These are phyloP conservation scores for Kazachstania bromeliacearum DNA, from an alignment of 805 yeast species.

Conservation along the genomic window DNA sequence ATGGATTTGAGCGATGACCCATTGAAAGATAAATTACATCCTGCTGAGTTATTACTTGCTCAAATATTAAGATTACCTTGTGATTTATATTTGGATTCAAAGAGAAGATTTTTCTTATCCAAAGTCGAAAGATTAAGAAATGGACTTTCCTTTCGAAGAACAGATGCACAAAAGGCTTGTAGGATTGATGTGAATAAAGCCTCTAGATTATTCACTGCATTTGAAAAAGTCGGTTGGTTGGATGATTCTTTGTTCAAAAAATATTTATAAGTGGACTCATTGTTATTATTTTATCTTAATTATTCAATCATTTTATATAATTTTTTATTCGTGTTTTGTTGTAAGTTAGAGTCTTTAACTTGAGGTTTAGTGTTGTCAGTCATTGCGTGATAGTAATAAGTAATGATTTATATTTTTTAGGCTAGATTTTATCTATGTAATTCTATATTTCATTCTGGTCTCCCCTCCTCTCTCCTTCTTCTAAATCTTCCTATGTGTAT, in stretches of 20 bases:
- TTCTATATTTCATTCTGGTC: too few relatives aligned
- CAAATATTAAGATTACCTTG: constrained; percentile 79
- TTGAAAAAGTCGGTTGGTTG: constrained; percentile 85
- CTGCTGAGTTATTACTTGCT: constrained; percentile 80
- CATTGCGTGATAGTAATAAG: too few relatives aligned
- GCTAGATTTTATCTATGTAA: too few relatives aligned
- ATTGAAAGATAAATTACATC: constrained; percentile 60
- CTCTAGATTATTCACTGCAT: constrained; percentile 77
- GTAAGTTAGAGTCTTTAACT: not conserved
- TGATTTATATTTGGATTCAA: constrained; percentile 66
- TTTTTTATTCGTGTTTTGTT: not conserved
- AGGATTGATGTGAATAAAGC: constrained; percentile 94
- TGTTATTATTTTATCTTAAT: not conserved
- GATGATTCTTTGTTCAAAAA: constrained; percentile 57
- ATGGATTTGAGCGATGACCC: constrained; percentile 82
- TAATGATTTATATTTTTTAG: too few relatives aligned
- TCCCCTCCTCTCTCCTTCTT: too few relatives aligned
- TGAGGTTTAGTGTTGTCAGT: not conserved
- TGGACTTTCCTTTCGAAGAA: constrained; percentile 77
- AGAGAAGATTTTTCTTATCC: constrained; percentile 76
- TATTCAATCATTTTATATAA: too few relatives aligned
- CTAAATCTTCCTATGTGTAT: too few relatives aligned
- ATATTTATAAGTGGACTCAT: constrained; percentile 11
- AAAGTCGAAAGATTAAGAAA: constrained; percentile 65
- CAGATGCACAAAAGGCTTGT: constrained; percentile 96